phyloP scores from a whole-genome alignment of 768 basidiomycete species.

The Candolleomyces efflorescens region DNA sequence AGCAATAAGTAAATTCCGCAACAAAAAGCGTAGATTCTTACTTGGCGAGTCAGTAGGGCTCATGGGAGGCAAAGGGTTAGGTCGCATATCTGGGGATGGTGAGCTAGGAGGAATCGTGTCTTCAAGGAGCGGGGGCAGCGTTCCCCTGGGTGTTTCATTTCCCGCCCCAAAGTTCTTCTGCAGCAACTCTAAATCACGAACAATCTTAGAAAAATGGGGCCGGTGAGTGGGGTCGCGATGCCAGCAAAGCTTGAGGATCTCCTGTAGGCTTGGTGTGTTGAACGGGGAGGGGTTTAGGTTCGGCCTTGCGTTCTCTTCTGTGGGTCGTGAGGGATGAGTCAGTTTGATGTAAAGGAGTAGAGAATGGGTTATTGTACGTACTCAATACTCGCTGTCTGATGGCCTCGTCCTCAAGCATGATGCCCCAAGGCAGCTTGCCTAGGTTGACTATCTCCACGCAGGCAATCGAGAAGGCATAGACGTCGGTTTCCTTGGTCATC shows the following conservation, averaged over 20 bases:
- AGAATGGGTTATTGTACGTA: slow-evolving; percentile 17
- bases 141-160: slow-evolving; percentile 13
- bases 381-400: slow-evolving; percentile 50
- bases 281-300: slow-evolving; percentile 29
- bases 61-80: slow-evolving; percentile 16
- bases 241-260: slow-evolving; percentile 53
- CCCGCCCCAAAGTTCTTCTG: slow-evolving; percentile 27
- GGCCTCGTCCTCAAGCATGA: slow-evolving; percentile 40
- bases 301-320: slow-evolving; percentile 52
- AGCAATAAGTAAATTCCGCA: neutral
- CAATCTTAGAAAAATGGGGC: slow-evolving; percentile 48
- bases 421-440: slow-evolving; percentile 56
- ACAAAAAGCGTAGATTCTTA: neutral
- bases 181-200: slow-evolving; percentile 39
- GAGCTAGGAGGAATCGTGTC: neutral
- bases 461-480: slow-evolving; percentile 66
- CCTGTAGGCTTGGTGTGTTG: slow-evolving; percentile 31
- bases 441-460: slow-evolving; percentile 62
- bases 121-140: slow-evolving; percentile 2
- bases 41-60: neutral
- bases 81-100: slow-evolving; percentile 37
- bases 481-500: slow-evolving; percentile 54
- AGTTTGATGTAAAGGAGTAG: neutral
- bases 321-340: slow-evolving; percentile 8
- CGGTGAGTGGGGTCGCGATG: slow-evolving; percentile 44